phyloP scores from a whole-genome alignment of 1,284 basidiomycete species.

The Inonotus obliquus region DNA sequence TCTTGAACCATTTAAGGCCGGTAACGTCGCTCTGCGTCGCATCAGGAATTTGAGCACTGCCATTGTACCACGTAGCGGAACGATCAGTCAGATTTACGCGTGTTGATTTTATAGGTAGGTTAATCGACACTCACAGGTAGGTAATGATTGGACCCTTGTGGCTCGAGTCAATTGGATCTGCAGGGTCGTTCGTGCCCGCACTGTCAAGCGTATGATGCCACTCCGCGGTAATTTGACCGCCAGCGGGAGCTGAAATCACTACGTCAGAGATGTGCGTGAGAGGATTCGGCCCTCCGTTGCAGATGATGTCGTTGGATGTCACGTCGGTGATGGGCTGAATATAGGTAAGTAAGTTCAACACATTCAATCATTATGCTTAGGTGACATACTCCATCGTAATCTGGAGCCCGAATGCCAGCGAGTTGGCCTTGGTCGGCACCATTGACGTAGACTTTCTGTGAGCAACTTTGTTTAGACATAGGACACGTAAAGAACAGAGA shows the following conservation, averaged over 20 bases:
- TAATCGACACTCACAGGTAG: constrained; percentile 9
- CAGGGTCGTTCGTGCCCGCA: constrained; percentile 13
- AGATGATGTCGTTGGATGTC: constrained; percentile 21
- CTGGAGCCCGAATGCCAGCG: constrained; percentile 20
- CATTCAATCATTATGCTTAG: background rate
- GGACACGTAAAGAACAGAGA: no score
- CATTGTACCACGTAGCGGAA: background rate
- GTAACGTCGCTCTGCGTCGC: constrained; percentile 32
- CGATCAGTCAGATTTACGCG: background rate
- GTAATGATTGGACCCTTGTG: constrained; percentile 20
- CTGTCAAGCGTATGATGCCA: constrained; percentile 20
- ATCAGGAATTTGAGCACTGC: constrained; percentile 10
- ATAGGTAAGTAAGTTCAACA: background rate
- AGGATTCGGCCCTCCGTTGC: constrained; percentile 23
- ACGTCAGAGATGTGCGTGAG: constrained; percentile 15
- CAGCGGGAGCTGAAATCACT: constrained; percentile 16
- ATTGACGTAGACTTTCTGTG: constrained; percentile 19
- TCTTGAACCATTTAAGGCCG: constrained; percentile 54
- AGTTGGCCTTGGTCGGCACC: constrained; percentile 22
- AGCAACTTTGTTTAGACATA: background rate
- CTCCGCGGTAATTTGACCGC: constrained; percentile 17
- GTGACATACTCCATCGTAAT: constrained; percentile 19
- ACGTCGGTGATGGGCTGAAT: constrained; percentile 21
- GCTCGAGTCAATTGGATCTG: constrained; percentile 22
- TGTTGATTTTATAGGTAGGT: background rate